phyloP scores from a whole-genome alignment of 2,329 filamentous ascomycete genomes.

The Pyrenochaeta sp. region DNA sequence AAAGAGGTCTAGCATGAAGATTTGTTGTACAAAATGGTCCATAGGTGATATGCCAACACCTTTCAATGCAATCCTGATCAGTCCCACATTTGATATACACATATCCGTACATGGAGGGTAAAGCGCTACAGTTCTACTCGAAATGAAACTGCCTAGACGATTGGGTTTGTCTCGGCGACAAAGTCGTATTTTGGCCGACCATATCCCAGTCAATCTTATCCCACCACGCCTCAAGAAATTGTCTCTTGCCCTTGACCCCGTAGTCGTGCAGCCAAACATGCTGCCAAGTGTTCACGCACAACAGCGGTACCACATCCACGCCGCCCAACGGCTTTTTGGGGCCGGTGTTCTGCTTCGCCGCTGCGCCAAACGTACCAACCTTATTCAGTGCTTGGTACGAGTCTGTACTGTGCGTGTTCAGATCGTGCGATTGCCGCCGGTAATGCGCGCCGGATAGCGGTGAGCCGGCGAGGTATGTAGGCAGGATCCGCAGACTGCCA shows the following conservation, averaged over 20 bases:
- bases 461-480: conserved; percentile 90
- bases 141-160: conserved; percentile 15
- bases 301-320: conserved; percentile 74
- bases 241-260: conserved; percentile 76
- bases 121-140: conserved; percentile 2
- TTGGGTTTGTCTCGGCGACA: conserved; percentile 4
- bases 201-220: conserved; percentile 82
- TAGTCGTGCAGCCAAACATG: conserved; percentile 91
- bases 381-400: conserved; percentile 45
- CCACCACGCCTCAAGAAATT: conserved; percentile 87
- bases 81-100: conserved; percentile 21
- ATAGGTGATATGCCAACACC: conserved; percentile 9
- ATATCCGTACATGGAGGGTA: conserved; percentile 24
- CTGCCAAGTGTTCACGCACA: conserved; percentile 97
- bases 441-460: conserved; percentile 87
- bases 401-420: conserved; percentile 66
- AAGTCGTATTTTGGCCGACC: conserved; percentile 58
- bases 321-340: conserved; percentile 68
- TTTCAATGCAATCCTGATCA: conserved; percentile 12
- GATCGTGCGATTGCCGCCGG: conserved; percentile 72
- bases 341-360: conserved; percentile 31
- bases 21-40: neutral
- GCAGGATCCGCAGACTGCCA: conserved; percentile 71
- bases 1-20: neutral
- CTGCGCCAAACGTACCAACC: conserved; percentile 51